phyloP scores from a whole-genome alignment of 73 alveolate species.

The Blepharisma stoltei region DNA sequence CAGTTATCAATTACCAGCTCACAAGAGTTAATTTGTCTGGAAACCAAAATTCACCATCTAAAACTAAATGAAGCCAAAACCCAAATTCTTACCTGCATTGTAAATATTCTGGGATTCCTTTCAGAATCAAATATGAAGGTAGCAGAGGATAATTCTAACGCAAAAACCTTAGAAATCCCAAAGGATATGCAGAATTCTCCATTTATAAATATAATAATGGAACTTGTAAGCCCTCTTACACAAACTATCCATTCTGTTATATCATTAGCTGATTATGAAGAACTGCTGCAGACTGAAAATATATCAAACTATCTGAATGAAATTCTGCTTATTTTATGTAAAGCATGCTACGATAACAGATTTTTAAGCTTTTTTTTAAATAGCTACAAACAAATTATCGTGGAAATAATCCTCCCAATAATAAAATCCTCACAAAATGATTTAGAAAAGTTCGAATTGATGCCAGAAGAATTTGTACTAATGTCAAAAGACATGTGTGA shows the following conservation, averaged over 20 bases:
- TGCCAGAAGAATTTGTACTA: slow-evolving; percentile 61
- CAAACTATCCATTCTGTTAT: slow-evolving; percentile 7
- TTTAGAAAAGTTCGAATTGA: slow-evolving; percentile 29
- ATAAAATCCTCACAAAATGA: slow-evolving; percentile 46
- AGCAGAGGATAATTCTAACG: slow-evolving; percentile 19
- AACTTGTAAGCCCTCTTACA: slow-evolving; percentile 21
- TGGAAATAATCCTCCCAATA: slow-evolving; percentile 48
- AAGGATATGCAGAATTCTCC: neutral
- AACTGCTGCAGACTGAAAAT: slow-evolving; percentile 29
- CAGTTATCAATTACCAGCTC: neutral
- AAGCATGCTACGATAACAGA: slow-evolving; percentile 40
- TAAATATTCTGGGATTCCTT: neutral
- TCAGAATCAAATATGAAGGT: neutral
- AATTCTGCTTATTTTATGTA: slow-evolving; percentile 33
- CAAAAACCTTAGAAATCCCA: neutral
- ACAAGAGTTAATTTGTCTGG: neutral
- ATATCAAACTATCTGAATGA: slow-evolving; percentile 36
- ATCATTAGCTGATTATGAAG: slow-evolving; percentile 27
- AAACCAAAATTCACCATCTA: slow-evolving; percentile 1
- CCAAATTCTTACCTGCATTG: slow-evolving; percentile 30
- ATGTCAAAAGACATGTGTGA: slow-evolving; percentile 64
- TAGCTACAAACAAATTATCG: slow-evolving; percentile 31
- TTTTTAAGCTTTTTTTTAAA: slow-evolving; percentile 26
- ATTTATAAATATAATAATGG: slow-evolving; percentile 17
- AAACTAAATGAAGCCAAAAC: slow-evolving; percentile 32